phyloP scores from a whole-genome alignment of 192 early-diverging fungal species.

The Podila minutissima region DNA sequence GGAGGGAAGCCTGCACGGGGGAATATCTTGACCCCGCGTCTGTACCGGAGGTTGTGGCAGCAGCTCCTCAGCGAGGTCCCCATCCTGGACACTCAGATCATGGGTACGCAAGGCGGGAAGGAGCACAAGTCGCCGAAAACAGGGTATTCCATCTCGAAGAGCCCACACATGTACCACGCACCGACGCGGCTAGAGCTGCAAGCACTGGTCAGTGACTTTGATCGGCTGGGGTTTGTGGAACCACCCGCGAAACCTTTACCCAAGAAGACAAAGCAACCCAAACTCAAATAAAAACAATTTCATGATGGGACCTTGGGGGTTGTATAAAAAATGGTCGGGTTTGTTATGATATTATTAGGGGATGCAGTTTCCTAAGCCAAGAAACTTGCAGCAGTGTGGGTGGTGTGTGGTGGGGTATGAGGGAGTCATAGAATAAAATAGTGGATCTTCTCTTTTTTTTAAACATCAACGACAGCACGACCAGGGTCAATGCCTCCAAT shows the following conservation, averaged over 20 bases:
- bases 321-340: neutral
- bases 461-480: slow-evolving; percentile 27
- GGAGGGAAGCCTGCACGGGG: slow-evolving; percentile 35
- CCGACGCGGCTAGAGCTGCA: slow-evolving; percentile 7
- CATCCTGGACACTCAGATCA: slow-evolving; percentile 12
- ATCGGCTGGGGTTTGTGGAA: slow-evolving; percentile 15
- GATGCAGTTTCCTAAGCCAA: too few relatives aligned
- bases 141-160: slow-evolving; percentile 10
- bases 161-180: slow-evolving; percentile 10
- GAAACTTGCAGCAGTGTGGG: too few relatives aligned
- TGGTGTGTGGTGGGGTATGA: neutral
- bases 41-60: slow-evolving; percentile 47
- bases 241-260: neutral
- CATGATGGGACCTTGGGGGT: neutral
- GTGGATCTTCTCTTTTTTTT: neutral
- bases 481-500: slow-evolving; percentile 46
- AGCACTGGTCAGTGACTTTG: slow-evolving; percentile 36
- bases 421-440: neutral
- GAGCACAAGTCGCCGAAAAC: neutral
- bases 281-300: neutral
- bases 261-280: neutral
- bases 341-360: too few relatives aligned
- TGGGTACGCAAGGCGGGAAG: neutral
- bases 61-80: slow-evolving; percentile 25
- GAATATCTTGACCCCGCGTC: slow-evolving; percentile 14